Base-by-base conservation (phyloP, 495 filamentous ascomycete genomes). In the Podospora didyma region DNA sequence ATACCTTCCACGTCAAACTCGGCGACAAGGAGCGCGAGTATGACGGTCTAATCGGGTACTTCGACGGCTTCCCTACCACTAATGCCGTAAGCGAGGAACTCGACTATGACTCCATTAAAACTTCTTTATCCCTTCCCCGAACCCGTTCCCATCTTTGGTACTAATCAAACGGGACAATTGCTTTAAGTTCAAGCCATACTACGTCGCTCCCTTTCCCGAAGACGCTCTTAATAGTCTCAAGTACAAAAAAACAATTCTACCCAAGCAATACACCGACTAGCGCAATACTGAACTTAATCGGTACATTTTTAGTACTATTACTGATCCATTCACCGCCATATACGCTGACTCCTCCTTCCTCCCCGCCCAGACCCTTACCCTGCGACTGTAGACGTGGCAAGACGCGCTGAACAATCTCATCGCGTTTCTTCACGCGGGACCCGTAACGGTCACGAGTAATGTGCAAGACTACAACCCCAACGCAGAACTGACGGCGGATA, bases 371-470 rank as follows among this genome's bases (percentile, higher is more conserved):
- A 11, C 39, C 1, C 62, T 81, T 0, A 35, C 49, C 9, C 67
- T 83, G 2, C 76, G 78, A 0, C 7, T 59, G 0, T 81, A 76
- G 77, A 75, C 73, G 0, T 63, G 65, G 58, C 63, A 82, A 47
- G 17, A 23, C 1, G 79, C 78, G 0, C 46, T 81, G 50, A 53
- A 52, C 7, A 58, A 56, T 2, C 82, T 82, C 70, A 74, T 70
- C 0, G 74, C 77, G 2, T 80, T 80, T 58, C 77, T 79, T 54
- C 65, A 67, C 34, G 20, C 70, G 4, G 79, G 79, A 0, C 79
- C 79, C 0, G 17, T 75, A 21, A 23, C 37, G 24, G 57, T 65
- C n/a, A 65, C 62, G 16, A 51, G 24, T 12, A 23, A 54, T n/a
- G 47, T 49, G 12, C 47, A 21, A 4, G 37, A 41, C 6, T 4